Evolutionary conservation across 2,329 filamentous ascomycete genomes (phyloP).

Genomic region (Fusarium anthophilum): DNA sequence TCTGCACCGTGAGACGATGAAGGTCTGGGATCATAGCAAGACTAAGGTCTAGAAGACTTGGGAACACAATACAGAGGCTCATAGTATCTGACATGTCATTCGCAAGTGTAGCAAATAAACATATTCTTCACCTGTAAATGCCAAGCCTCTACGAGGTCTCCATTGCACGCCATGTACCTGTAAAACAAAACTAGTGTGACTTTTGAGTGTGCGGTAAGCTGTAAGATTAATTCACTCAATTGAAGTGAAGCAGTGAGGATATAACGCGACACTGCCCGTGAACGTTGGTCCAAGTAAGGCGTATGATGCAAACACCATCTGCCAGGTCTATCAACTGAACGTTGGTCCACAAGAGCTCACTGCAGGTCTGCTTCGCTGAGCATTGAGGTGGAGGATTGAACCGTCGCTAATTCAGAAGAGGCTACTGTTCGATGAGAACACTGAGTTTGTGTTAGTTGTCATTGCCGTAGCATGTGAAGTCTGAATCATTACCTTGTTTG

Average conservation of each 20-base stretch:
- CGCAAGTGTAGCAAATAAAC: neutral
- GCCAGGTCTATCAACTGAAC: neutral
- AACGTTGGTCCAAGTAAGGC: neutral
- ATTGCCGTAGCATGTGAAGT: neutral
- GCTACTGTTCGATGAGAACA: neutral
- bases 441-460: fast-evolving
- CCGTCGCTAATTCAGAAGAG: neutral
- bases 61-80: neutral
- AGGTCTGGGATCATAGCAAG: neutral
- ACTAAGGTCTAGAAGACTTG: fast-evolving
- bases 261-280: neutral
- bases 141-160: no score
- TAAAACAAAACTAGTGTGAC: neutral
- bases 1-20: neutral
- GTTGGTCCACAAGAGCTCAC: neutral
- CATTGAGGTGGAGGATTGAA: no score
- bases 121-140: neutral
- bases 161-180: neutral
- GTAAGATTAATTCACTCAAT: neutral
- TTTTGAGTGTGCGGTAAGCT: neutral
- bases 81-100: neutral
- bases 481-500: neutral
- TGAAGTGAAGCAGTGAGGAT: neutral
- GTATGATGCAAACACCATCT: neutral
- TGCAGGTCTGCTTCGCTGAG: neutral